A percentile compares a stretch with the other conserved stretches of the same genome.
phyloP scores from a whole-genome alignment of 805 yeast species.

The Hanseniaspora occidentalis region DNA sequence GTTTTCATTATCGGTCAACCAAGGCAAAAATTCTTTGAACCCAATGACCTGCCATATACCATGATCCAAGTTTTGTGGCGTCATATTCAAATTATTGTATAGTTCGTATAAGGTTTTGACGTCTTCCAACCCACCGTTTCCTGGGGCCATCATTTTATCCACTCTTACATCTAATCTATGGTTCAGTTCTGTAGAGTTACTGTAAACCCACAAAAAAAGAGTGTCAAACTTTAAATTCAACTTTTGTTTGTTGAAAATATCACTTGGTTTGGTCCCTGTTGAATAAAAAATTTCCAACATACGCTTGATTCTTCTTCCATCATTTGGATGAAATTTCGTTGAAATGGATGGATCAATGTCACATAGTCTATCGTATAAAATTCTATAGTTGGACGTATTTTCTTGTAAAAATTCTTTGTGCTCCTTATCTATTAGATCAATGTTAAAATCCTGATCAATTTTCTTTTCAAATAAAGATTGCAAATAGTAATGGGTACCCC shows the following conservation, averaged over 20 bases:
- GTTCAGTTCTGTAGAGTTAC: conserved; percentile 45
- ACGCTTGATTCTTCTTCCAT: conserved; percentile 61
- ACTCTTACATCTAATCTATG: conserved; percentile 65
- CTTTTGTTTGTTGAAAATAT: conserved; percentile 53
- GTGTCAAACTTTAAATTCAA: conserved; percentile 46
- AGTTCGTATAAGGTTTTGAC: conserved; percentile 43
- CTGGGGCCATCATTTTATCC: conserved; percentile 55
- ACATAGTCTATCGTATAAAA: conserved; percentile 35
- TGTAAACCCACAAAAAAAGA: conserved; percentile 72
- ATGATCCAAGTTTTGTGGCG: conserved; percentile 40
- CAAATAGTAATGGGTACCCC: conserved; percentile 91
- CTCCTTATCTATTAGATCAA: conserved; percentile 23
- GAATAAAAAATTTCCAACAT: conserved; percentile 68
- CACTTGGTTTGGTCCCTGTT: conserved; percentile 59
- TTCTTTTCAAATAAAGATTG: conserved; percentile 66
- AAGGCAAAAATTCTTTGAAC: conserved; percentile 77
- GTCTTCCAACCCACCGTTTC: conserved; percentile 56
- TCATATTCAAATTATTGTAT: conserved; percentile 22
- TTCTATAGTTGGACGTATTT: conserved; percentile 1
- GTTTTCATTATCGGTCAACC: conserved; percentile 28
- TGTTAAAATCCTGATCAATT: conserved; percentile 25
- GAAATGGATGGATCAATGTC: conserved; percentile 61
- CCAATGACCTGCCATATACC: conserved; percentile 96
- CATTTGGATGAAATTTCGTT: conserved; percentile 84
- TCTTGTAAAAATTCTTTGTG: conserved; percentile 13